Conservation (phyloP, 1,284 basidiomycete genomes). For the Rhodotorula sp. region DNA sequence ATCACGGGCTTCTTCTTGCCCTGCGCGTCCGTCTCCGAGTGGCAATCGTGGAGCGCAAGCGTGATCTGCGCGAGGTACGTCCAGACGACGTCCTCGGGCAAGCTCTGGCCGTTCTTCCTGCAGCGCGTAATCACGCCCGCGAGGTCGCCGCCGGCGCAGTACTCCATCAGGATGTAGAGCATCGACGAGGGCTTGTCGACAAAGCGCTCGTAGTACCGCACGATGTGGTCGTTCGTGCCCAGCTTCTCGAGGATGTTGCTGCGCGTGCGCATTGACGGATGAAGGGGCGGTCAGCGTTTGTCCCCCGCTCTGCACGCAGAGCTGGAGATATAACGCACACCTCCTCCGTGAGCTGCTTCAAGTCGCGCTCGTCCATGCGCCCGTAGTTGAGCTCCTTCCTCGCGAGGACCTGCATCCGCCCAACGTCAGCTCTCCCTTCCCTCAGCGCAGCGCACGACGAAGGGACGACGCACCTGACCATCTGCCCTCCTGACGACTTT, state of each 20-base stretch:
- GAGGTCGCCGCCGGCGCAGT: slow-evolving; percentile 91
- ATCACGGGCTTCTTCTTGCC: slow-evolving; percentile 56
- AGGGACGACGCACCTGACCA: slow-evolving; percentile 76
- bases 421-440: too few species aligned
- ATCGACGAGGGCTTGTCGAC: slow-evolving; percentile 85
- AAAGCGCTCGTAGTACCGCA: slow-evolving; percentile 86
- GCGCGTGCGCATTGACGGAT: neutral
- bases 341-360: slow-evolving; percentile 95
- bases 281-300: neutral
- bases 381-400: slow-evolving; percentile 95
- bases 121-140: slow-evolving; percentile 80
- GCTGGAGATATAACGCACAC: slow-evolving; percentile 69
- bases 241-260: slow-evolving; percentile 96
- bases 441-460: slow-evolving; percentile 32
- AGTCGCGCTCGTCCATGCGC: slow-evolving; percentile 86
- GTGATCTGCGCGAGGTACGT: slow-evolving; percentile 90
- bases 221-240: slow-evolving; percentile 84
- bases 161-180: slow-evolving; percentile 95
- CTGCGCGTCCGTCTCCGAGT: slow-evolving; percentile 53
- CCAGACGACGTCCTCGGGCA: slow-evolving; percentile 93
- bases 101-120: slow-evolving; percentile 55
- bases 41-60: slow-evolving; percentile 87
- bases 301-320: neutral
- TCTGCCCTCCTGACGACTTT: slow-evolving; percentile 85
- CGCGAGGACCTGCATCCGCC: slow-evolving; percentile 68